Conservation (phyloP, 108 stramenopile genomes). For the Nitzschia palea region DNA sequence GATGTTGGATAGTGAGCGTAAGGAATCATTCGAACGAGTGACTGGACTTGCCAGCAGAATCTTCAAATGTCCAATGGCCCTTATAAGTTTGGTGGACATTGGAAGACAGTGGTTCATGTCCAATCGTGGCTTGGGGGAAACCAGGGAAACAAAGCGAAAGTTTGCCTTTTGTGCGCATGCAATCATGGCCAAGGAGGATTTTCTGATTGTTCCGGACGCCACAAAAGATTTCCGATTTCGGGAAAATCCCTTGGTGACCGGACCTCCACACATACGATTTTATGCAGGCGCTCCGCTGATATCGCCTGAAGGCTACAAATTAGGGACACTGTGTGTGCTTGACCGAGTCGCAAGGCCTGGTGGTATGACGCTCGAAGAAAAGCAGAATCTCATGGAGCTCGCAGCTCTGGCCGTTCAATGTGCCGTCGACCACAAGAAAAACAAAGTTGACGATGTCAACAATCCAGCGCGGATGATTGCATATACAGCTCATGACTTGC, state of each 20-base stretch:
- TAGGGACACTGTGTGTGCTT: slow-evolving; percentile 82
- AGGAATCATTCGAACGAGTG: slow-evolving; percentile 62
- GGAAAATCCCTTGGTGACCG: slow-evolving; percentile 65
- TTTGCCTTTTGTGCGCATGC: slow-evolving; percentile 81
- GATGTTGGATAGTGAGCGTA: slow-evolving; percentile 59
- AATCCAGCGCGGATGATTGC: slow-evolving; percentile 57
- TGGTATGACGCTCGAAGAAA: slow-evolving; percentile 51
- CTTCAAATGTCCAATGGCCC: slow-evolving; percentile 71
- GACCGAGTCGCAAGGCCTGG: slow-evolving; percentile 57
- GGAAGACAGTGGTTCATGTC: slow-evolving; percentile 82
- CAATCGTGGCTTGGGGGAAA: slow-evolving; percentile 58
- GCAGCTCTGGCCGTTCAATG: slow-evolving; percentile 53
- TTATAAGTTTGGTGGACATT: slow-evolving; percentile 66
- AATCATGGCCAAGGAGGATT: slow-evolving; percentile 42
- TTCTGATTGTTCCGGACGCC: slow-evolving; percentile 70
- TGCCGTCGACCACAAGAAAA: slow-evolving; percentile 43
- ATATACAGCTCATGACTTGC: slow-evolving; percentile 72
- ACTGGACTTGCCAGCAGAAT: slow-evolving; percentile 42
- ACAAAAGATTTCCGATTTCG: slow-evolving; percentile 63
- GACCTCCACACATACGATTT: slow-evolving; percentile 73
- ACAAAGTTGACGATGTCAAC: slow-evolving; percentile 28
- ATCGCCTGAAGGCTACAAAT: slow-evolving; percentile 65
- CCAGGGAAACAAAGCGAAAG: slow-evolving; percentile 62
- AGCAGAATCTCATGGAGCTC: slow-evolving; percentile 65
- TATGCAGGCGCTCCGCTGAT: slow-evolving; percentile 78